A percentile compares a stretch with the other conserved stretches of the same genome.
Evolutionary conservation across 169 alveolate species (phyloP).

Genomic region (Eimeria necatrix): DNA sequence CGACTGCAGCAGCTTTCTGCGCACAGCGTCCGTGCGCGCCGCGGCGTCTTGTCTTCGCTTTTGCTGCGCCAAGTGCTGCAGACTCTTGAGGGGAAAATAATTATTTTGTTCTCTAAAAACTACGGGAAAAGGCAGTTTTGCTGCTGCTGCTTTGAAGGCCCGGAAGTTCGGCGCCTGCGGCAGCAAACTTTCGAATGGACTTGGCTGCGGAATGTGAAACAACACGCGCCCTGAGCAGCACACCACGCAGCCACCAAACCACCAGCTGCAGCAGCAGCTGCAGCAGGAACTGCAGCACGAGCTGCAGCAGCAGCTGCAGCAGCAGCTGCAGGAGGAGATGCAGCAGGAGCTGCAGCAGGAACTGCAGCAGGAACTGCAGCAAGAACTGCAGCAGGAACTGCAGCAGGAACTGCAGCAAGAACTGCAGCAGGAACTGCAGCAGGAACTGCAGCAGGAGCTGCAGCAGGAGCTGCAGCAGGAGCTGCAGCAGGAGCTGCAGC

Average conservation of each 20-base stretch:
- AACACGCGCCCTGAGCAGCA: conserved; percentile 66
- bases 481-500: not conserved
- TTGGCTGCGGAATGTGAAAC: conserved; percentile 75
- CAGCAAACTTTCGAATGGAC: conserved; percentile 57
- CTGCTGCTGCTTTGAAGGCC: conserved; percentile 59
- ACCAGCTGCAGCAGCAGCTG: too few species aligned
- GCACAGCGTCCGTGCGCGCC: not conserved
- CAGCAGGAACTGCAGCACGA: not conserved
- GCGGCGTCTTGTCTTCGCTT: conserved; percentile 37
- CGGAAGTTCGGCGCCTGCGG: conserved; percentile 70
- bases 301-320: not conserved
- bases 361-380: too few species aligned
- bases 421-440: not conserved
- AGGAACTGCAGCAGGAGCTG: too few species aligned
- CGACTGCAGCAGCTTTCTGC: not conserved
- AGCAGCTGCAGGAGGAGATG: too few species aligned
- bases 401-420: not conserved
- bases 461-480: not conserved
- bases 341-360: not conserved
- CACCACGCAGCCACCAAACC: too few species aligned
- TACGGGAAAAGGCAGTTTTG: conserved; percentile 74
- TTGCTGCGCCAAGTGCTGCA: conserved; percentile 16
- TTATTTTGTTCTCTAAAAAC: conserved; percentile 78
- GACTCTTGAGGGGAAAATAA: conserved; percentile 48
- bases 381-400: not conserved